phyloP scores from a whole-genome alignment of 2,329 filamentous ascomycete species.

The Didymella arachidicola region DNA sequence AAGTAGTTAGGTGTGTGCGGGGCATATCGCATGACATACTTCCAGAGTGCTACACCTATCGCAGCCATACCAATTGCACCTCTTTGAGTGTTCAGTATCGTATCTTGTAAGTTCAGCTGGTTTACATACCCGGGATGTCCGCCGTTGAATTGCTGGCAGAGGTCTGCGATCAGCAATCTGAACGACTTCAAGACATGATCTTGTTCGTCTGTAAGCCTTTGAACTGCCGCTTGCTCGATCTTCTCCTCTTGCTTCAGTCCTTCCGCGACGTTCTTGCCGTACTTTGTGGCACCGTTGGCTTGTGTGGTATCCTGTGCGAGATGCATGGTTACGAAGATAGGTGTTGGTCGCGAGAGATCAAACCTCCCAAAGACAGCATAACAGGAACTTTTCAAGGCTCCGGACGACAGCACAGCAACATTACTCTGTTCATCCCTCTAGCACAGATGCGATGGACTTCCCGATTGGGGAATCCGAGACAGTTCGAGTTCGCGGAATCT shows the following conservation, averaged over 20 bases:
- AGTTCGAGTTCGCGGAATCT: background rate
- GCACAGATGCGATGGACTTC: slow-evolving; percentile 10
- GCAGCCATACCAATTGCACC: slow-evolving; percentile 69
- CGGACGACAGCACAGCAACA: background rate
- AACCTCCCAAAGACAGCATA: background rate
- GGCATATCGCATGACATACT: slow-evolving; percentile 68
- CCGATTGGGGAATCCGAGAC: slow-evolving; percentile 6
- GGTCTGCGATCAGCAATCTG: slow-evolving; percentile 69
- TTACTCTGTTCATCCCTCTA: background rate
- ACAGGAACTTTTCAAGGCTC: slow-evolving; percentile 12
- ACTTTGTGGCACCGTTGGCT: slow-evolving; percentile 28
- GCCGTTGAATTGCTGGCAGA: slow-evolving; percentile 74
- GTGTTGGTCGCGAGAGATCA: background rate
- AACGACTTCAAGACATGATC: slow-evolving; percentile 67
- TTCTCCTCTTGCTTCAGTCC: slow-evolving; percentile 36
- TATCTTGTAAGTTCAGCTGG: background rate
- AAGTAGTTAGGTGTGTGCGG: slow-evolving; percentile 64
- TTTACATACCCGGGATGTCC: slow-evolving; percentile 69
- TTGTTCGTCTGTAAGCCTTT: slow-evolving; percentile 43
- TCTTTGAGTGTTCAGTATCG: slow-evolving; percentile 38
- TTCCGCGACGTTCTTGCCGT: slow-evolving; percentile 36
- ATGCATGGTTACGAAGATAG: slow-evolving; percentile 22
- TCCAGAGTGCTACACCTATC: slow-evolving; percentile 68
- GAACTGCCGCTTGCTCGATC: slow-evolving; percentile 27
- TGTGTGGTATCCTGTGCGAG: slow-evolving; percentile 25